These are phyloP conservation scores for Aurinia saxatilis DNA, from an alignment of 345 rosid genomes.

Conservation along the genomic window DNA sequence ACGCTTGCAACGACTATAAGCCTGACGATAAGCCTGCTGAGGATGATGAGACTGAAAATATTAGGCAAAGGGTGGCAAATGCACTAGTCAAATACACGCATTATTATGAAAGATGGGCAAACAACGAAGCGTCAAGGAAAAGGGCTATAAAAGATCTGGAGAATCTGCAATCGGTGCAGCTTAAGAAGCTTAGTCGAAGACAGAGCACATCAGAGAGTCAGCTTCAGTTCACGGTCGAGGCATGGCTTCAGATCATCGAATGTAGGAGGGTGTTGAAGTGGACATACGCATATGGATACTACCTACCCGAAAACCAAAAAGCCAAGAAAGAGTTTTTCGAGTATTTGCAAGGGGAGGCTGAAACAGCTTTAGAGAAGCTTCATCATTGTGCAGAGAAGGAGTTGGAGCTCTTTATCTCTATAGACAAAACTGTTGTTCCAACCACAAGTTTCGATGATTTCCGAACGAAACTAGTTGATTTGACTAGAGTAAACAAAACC, in stretches of 20 bases:
- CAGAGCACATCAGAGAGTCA: constrained; percentile 52
- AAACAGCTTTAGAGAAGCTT: too few species aligned
- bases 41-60: background rate
- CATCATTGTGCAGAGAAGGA: constrained; percentile 17
- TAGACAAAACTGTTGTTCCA: constrained; percentile 20
- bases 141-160: constrained; percentile 11
- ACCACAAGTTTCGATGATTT: constrained; percentile 41
- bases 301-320: constrained; percentile 26
- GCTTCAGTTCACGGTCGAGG: constrained; percentile 70
- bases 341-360: too few species aligned
- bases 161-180: constrained; percentile 8
- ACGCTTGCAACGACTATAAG: constrained; percentile 18
- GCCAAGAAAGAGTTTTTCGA: constrained; percentile 43
- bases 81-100: constrained; percentile 3
- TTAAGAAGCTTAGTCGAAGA: too few species aligned
- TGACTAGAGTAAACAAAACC: constrained; percentile 64
- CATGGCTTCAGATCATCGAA: constrained; percentile 85
- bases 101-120: constrained; percentile 23
- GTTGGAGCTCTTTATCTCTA: background rate
- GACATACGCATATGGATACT: too few species aligned
- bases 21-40: too few species aligned
- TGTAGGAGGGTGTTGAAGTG: too few species aligned
- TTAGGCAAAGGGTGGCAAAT: background rate
- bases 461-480: constrained; percentile 44
- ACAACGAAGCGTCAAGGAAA: constrained; percentile 7